Conservation (phyloP, 2,329 filamentous ascomycete genomes). For the Aureobasidium uvarum region DNA sequence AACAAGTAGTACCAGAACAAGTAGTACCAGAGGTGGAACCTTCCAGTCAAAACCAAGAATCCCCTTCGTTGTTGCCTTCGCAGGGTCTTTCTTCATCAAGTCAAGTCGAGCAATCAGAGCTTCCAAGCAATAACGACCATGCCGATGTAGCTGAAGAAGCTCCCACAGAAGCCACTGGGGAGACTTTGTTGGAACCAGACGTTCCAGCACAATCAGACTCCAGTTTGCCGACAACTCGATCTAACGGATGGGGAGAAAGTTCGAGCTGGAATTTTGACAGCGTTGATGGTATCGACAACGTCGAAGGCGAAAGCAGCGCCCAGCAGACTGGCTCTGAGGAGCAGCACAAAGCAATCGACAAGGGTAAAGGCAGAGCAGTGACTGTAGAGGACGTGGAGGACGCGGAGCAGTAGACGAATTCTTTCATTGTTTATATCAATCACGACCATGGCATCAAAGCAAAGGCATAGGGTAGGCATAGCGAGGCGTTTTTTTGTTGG, state of each 20-base stretch:
- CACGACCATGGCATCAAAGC: constrained; percentile 13
- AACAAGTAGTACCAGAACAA: background rate
- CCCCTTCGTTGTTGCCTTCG: background rate
- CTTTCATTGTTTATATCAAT: constrained; percentile 12
- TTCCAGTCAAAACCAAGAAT: background rate
- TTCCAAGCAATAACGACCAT: background rate
- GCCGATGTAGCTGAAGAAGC: background rate
- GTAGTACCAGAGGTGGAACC: background rate
- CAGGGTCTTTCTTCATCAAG: background rate
- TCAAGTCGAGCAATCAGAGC: background rate
- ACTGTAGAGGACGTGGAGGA: constrained; percentile 44
- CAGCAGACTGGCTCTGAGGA: constrained; percentile 9
- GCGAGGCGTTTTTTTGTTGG: constrained; percentile 23
- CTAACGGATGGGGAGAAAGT: constrained; percentile 21
- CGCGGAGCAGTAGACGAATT: constrained; percentile 28
- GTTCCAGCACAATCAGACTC: background rate
- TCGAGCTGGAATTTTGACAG: constrained; percentile 30
- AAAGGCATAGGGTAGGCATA: constrained; percentile 24
- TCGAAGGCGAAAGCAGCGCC: background rate
- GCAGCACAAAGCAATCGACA: constrained; percentile 28
- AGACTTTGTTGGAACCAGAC: background rate
- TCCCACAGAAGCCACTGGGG: background rate
- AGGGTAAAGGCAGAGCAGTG: constrained; percentile 41
- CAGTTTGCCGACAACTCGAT: background rate
- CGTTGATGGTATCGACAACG: constrained; percentile 15